Evolutionary conservation across 257 asterid species (phyloP).

Genomic region (Jacaranda mimosifolia): DNA sequence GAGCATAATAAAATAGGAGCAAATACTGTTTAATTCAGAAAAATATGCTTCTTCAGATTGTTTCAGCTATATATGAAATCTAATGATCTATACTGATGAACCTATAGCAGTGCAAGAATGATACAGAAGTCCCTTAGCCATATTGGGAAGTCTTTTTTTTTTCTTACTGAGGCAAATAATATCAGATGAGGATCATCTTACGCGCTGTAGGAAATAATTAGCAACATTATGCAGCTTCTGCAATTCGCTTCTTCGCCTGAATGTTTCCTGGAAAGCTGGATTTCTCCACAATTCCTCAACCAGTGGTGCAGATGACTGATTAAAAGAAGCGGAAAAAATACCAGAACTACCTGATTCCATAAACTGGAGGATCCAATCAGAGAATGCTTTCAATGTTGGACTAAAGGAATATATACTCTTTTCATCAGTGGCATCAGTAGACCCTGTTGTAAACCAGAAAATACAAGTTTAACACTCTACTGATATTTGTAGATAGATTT

Average conservation of each 20-base stretch:
- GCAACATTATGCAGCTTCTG: constrained; percentile 55
- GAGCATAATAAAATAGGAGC: neutral
- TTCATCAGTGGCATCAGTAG: constrained; percentile 36
- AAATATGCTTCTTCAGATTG: neutral
- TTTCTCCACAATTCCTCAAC: constrained; percentile 59
- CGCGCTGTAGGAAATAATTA: constrained; percentile 66
- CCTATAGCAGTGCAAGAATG: too few species aligned
- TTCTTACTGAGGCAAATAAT: too few species aligned
- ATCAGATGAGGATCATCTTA: constrained; percentile 36
- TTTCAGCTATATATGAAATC: too few species aligned
- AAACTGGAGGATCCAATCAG: constrained; percentile 67
- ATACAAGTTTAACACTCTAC: neutral
- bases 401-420: constrained; percentile 51
- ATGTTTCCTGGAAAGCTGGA: constrained; percentile 59
- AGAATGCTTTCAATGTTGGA: constrained; percentile 56
- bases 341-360: constrained; percentile 59
- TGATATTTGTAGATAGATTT: too few species aligned
- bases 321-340: constrained; percentile 53
- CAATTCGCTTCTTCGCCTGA: constrained; percentile 59
- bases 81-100: too few species aligned
- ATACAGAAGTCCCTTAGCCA: too few species aligned
- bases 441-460: constrained; percentile 49
- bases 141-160: too few species aligned
- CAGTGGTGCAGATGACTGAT: constrained; percentile 62
- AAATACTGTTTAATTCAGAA: neutral